Evolutionary conservation across 768 basidiomycete genomes (phyloP), one percentile per base, ranked within the genome.

Genomic region (Glaciozyma antarctica): DNA sequence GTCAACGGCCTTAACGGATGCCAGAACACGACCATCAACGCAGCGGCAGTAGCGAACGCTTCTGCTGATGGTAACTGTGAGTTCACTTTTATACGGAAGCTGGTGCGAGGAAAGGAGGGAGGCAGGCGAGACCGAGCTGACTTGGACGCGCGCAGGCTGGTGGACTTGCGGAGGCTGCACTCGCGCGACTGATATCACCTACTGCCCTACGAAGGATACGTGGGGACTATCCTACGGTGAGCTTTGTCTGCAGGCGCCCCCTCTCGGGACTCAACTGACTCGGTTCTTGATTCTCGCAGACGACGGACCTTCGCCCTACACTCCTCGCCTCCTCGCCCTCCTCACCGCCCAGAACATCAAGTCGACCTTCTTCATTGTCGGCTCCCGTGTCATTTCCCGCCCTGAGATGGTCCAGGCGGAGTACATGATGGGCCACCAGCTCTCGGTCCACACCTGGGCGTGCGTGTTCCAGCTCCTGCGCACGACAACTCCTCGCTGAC

Each of bases 341-440:
- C 80, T 91, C 43, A 81, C 85, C 64, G 75, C 81, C 51, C 73
- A 81, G 58, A 78, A 84, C 58, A 79, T 93, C 75, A 85, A 83
- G 74, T 82, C 88, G 4, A 94, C 91, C 1, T 90, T 93, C 81
- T 94, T 91, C 76, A 82, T 85, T 66, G 87, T 91, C 66, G 88
- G 90, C 55, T 90, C 89, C 24, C 85, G 90, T 59, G 86, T 87
- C 54, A 81, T 90, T 67, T 84, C 84, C 0, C 83, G 84, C 76
- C 88, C 88, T 2, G 75, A 78, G 28, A 83, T 83, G 70, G 77
- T 89, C 12, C 88, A 88, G 73, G 77, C 81, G 22, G 83, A 91
- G 78, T 90, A 88, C 78, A 83, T 89, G 81, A 74, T 74, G 41
- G 82, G 84, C 9, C 88, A 94, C 73, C 90, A 94, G 72, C 82